phyloP scores from a whole-genome alignment of 108 stramenopile genomes.

The Skeletonema potamos region DNA sequence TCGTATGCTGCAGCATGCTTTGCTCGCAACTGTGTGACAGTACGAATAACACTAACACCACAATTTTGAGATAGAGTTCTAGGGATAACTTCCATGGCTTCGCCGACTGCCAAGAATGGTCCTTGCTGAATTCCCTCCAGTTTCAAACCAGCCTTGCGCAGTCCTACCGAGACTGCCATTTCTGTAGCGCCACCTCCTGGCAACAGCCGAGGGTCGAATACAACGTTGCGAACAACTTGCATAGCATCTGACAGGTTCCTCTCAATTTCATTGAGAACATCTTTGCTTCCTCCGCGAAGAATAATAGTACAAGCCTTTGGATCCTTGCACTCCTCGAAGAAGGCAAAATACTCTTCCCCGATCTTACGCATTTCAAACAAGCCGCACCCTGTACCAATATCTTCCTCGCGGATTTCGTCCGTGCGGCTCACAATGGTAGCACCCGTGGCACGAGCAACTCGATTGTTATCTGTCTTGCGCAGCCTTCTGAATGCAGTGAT shows the following conservation, averaged over 20 bases:
- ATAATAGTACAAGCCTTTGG: constrained; percentile 99
- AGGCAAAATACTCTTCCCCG: constrained; percentile 98
- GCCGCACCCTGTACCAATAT: constrained; percentile 98
- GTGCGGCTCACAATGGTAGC: constrained; percentile 98
- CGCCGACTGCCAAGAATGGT: constrained; percentile 95
- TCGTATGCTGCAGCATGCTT: constrained; percentile 90
- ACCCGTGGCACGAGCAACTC: constrained; percentile 95
- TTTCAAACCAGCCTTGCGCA: constrained; percentile 76
- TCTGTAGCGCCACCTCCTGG: constrained; percentile 99
- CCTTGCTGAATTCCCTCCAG: constrained; percentile 90
- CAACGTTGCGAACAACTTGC: constrained; percentile 99
- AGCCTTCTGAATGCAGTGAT: constrained; percentile 97
- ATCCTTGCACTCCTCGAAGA: constrained; percentile 95
- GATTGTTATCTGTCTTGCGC: constrained; percentile 99
- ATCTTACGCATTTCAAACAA: constrained; percentile 99
- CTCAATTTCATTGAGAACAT: constrained; percentile 99
- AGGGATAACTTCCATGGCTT: constrained; percentile 99
- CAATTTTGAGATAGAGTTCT: constrained; percentile 98
- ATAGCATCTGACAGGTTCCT: constrained; percentile 99
- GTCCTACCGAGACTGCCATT: constrained; percentile 96
- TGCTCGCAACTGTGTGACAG: constrained; percentile 94
- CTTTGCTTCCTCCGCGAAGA: constrained; percentile 97
- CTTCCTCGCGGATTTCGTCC: constrained; percentile 97
- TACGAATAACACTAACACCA: constrained; percentile 98
- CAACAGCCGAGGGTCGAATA: constrained; percentile 95